These are phyloP conservation scores for Mucor mucedo DNA, from an alignment of 371 early-diverging fungal genomes.

Conservation along the genomic window DNA sequence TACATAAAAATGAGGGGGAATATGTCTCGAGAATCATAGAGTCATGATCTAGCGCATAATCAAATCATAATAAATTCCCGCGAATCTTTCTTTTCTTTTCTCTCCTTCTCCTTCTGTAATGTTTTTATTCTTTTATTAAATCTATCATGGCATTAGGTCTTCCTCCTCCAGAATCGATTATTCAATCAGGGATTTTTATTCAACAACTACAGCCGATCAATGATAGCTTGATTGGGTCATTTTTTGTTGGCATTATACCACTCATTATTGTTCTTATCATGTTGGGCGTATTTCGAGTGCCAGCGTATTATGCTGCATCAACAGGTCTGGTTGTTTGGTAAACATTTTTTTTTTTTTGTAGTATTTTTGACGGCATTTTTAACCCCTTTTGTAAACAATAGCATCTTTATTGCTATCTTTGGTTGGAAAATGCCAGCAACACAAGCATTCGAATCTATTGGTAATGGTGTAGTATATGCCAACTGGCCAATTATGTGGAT, in stretches of 20 bases:
- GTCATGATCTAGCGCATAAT: too few relatives aligned
- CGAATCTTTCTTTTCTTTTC: not conserved
- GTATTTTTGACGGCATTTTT: not conserved
- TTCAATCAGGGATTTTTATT: conserved; percentile 40
- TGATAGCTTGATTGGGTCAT: conserved; percentile 43
- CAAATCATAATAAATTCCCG: not conserved
- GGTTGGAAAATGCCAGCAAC: conserved; percentile 56
- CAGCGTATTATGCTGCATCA: conserved; percentile 43
- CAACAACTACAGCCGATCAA: conserved; percentile 50
- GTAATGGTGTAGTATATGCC: conserved; percentile 48
- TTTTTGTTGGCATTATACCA: conserved; percentile 53
- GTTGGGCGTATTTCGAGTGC: conserved; percentile 41
- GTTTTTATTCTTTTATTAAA: not conserved
- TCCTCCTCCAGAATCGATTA: conserved; percentile 15
- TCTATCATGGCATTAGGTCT: conserved; percentile 11
- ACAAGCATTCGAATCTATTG: conserved; percentile 45
- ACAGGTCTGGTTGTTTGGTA: conserved; percentile 47
- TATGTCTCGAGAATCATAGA: too few relatives aligned
- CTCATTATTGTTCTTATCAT: conserved; percentile 41
- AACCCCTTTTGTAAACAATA: not conserved
- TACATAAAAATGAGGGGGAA: too few relatives aligned
- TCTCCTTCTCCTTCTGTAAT: not conserved
- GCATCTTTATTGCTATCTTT: conserved; percentile 52
- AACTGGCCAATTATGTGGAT: conserved; percentile 61
- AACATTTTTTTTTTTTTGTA: not conserved